Evolutionary conservation across 805 yeast species (phyloP).

Genomic region (Candida saitoana): DNA sequence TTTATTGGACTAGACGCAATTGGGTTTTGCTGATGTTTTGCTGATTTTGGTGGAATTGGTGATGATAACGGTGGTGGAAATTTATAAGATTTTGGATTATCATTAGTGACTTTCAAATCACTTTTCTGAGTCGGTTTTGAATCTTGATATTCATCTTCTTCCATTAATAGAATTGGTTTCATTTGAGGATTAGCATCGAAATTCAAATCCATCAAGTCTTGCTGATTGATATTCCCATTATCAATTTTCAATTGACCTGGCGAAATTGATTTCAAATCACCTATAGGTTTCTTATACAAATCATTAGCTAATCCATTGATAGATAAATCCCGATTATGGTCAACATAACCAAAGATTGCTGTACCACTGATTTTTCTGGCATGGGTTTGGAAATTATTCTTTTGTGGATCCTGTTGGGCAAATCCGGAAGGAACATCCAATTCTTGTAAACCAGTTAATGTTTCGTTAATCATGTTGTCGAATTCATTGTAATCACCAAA

Average conservation of each 20-base stretch:
- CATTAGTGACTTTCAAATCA: slow-evolving; percentile 48
- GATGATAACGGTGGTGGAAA: slow-evolving; percentile 46
- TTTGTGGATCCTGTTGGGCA: slow-evolving; percentile 17
- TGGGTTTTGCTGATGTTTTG: neutral
- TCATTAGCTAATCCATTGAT: slow-evolving; percentile 45
- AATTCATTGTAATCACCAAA: slow-evolving; percentile 44
- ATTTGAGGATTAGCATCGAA: slow-evolving; percentile 8
- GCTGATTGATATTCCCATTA: neutral
- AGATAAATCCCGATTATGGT: slow-evolving; percentile 60
- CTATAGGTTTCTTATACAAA: slow-evolving; percentile 15
- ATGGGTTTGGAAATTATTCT: slow-evolving; percentile 31
- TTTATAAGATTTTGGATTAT: slow-evolving; percentile 47
- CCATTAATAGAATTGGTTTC: slow-evolving; percentile 22
- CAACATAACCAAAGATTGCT: slow-evolving; percentile 70
- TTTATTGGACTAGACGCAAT: slow-evolving; percentile 3
- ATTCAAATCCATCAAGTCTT: slow-evolving; percentile 10
- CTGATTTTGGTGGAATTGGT: neutral
- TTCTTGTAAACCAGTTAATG: slow-evolving; percentile 54
- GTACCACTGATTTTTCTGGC: slow-evolving; percentile 69
- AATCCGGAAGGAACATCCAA: slow-evolving; percentile 57
- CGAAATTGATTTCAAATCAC: slow-evolving; percentile 27
- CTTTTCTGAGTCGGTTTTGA: slow-evolving; percentile 8
- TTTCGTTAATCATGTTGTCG: slow-evolving; percentile 54
- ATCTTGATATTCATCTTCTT: slow-evolving; percentile 25
- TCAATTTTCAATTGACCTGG: slow-evolving; percentile 25